Base-by-base conservation (phyloP, 1,284 basidiomycete genomes). In the Leucoagaricus sp. region DNA sequence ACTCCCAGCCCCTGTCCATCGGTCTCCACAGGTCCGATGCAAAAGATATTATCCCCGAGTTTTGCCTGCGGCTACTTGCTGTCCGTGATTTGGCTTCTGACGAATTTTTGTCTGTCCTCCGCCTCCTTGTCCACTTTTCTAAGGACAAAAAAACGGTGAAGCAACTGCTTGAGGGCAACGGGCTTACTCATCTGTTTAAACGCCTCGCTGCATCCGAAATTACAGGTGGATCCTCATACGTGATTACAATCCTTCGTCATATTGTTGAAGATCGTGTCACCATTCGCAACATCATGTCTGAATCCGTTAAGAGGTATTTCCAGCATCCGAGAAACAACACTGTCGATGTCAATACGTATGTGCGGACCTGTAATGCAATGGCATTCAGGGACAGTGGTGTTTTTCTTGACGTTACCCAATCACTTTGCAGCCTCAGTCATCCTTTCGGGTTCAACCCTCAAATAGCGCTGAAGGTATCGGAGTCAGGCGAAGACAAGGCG, bases 181-280 rank as follows among this genome's bases (percentile, higher is more conserved):
- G 90, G 0, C 71, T 95, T 9, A 61, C 70, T 0, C 69, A 79
- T n/a, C 75, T 96, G 15, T 85, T 95, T 70, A 79, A 81, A 58
- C 81, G 85, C 42, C 75, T 91, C 60, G 84, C 82, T 59, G 69
- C 75, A 6, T 79, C 86, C 0, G 73, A 85, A 15, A 82, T 86
- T 0, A 69, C 79, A 38, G 86, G 89, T 26, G 91, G 89, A 61
- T 92, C 94, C 57, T 86, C 91, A 0, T 92, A 95, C 69, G 84
- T 94, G 47, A 86, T 89, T 19, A 91, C 93, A 66, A 89, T 98
- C 57, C 77, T 98, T 17, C 90, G 97, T 2, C 96, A 99, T 69
- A 75, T 94, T 53, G 84, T 96, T 52, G 97, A 99, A 72, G 91
- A 95, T 62, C 67, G 79, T 4, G 67, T 74, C 5, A 83, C 83